A percentile compares a stretch with the other conserved stretches of the same genome.
Evolutionary conservation across 371 early-diverging fungal genomes (phyloP).

Genomic region (Mortierella sp.): DNA sequence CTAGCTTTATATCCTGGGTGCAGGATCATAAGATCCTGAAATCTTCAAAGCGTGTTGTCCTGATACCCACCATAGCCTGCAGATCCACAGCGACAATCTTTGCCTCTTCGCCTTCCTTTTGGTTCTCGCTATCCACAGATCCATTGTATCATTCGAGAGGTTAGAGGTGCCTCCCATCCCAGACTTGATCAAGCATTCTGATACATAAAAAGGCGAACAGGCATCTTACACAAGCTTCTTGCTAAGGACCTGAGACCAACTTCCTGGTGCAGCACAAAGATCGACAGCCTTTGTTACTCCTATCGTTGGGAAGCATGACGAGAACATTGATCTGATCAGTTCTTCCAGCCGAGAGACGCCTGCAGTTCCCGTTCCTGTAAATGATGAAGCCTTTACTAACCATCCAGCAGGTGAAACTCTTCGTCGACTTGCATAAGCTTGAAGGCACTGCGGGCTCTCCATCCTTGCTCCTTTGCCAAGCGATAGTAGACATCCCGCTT

Average conservation of each 20-base stretch:
- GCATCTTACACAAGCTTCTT: slow-evolving; percentile 66
- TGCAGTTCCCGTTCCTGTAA: no score
- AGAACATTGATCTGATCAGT: no score
- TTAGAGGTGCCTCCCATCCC: no score
- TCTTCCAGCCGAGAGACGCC: no score
- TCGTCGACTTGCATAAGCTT: slow-evolving; percentile 98
- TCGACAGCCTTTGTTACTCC: slow-evolving; percentile 95
- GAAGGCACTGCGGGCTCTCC: slow-evolving; percentile 98
- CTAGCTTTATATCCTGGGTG: no score
- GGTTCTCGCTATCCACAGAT: slow-evolving; percentile 60
- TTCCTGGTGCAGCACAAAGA: slow-evolving; percentile 99
- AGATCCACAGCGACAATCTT: slow-evolving; percentile 98
- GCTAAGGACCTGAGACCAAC: slow-evolving; percentile 98
- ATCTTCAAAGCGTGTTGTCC: no score
- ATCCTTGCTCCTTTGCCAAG: slow-evolving; percentile 96
- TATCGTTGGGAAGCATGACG: no score
- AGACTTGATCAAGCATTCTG: background rate
- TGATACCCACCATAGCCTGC: slow-evolving; percentile 88
- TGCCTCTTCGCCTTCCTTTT: slow-evolving; percentile 65
- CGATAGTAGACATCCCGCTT: slow-evolving; percentile 98
- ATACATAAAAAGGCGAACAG: background rate
- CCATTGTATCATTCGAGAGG: background rate
- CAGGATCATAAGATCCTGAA: background rate
- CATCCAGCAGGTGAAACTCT: slow-evolving; percentile 90
- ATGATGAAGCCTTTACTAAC: slow-evolving; percentile 52